Evolutionary conservation across 495 filamentous ascomycete genomes (phyloP).

Genomic region (Penicillium malachiteum): DNA sequence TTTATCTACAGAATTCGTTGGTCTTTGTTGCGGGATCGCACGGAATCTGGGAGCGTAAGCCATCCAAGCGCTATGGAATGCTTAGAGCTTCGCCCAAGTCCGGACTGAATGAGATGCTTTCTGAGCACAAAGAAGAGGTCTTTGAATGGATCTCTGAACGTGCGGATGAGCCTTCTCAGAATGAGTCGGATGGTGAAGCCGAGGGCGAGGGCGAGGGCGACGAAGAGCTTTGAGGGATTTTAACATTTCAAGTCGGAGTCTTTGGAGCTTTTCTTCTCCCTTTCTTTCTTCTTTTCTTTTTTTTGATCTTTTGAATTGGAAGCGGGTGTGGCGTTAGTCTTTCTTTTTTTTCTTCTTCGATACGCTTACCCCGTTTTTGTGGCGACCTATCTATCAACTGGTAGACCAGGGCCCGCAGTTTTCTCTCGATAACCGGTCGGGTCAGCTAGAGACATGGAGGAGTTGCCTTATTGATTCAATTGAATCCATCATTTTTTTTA

Average conservation of each 20-base stretch:
- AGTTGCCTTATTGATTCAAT: too few relatives aligned
- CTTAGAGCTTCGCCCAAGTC: slow-evolving; percentile 54
- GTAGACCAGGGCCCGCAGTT: too few relatives aligned
- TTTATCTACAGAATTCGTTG: slow-evolving; percentile 51
- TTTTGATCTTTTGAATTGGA: neutral
- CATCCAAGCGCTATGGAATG: slow-evolving; percentile 66
- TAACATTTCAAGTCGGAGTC: too few relatives aligned
- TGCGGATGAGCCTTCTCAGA: slow-evolving; percentile 23
- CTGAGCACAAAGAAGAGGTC: slow-evolving; percentile 55
- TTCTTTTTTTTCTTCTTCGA: neutral
- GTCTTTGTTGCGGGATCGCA: slow-evolving; percentile 74
- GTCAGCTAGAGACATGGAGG: too few relatives aligned
- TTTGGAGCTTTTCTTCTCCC: too few relatives aligned
- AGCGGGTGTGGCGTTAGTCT: neutral
- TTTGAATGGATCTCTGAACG: slow-evolving; percentile 54
- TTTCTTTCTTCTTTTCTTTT: too few relatives aligned
- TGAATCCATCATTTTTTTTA: neutral
- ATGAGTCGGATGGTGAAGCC: slow-evolving; percentile 26
- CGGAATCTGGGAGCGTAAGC: slow-evolving; percentile 68
- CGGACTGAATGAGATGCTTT: slow-evolving; percentile 64
- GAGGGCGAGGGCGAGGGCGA: slow-evolving; percentile 22
- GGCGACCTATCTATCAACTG: too few relatives aligned
- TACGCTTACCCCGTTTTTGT: neutral
- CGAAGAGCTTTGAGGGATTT: too few relatives aligned
- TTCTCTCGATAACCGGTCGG: too few relatives aligned